Conservation (phyloP, 495 filamentous ascomycete species). For the Penicillium bialowiezense region DNA sequence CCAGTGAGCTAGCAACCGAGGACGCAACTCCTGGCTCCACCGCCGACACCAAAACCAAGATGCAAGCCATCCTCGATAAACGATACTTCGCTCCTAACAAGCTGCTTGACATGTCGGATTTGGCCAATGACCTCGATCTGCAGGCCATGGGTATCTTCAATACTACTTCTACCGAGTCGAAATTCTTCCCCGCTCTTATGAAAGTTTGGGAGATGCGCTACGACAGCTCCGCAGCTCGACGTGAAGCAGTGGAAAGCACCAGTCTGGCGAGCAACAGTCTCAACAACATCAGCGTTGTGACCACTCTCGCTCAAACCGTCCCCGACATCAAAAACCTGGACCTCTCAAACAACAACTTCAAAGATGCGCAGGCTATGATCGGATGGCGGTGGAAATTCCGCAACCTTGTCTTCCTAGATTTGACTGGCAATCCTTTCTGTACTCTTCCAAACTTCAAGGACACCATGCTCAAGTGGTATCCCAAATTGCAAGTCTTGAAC, state of each 20-base stretch:
- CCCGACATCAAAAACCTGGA: constrained; percentile 82
- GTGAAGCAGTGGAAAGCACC: constrained; percentile 71
- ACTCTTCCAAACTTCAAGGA: constrained; percentile 57
- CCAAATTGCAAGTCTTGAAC: constrained; percentile 69
- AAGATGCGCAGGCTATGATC: constrained; percentile 52
- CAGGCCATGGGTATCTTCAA: constrained; percentile 72
- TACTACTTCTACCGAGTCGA: constrained; percentile 65
- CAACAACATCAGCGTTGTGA: constrained; percentile 63
- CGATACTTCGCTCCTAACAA: constrained; percentile 70
- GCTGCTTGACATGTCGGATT: constrained; percentile 74
- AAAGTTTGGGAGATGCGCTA: constrained; percentile 72
- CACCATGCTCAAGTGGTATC: constrained; percentile 80
- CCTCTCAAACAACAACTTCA: constrained; percentile 75
- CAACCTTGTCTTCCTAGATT: constrained; percentile 70
- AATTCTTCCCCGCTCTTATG: constrained; percentile 89
- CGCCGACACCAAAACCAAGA: constrained; percentile 43
- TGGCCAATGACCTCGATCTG: constrained; percentile 67
- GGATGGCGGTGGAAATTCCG: constrained; percentile 77
- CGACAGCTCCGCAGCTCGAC: constrained; percentile 59
- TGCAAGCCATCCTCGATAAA: constrained; percentile 59
- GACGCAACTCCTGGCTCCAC: constrained; percentile 32
- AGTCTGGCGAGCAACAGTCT: constrained; percentile 76
- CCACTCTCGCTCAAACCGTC: constrained; percentile 68
- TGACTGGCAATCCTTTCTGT: constrained; percentile 74
- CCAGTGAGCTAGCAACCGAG: constrained; percentile 21